These are phyloP conservation scores for Phytophthora syringae DNA, from an alignment of 352 stramenopile genomes.

Conservation along the genomic window DNA sequence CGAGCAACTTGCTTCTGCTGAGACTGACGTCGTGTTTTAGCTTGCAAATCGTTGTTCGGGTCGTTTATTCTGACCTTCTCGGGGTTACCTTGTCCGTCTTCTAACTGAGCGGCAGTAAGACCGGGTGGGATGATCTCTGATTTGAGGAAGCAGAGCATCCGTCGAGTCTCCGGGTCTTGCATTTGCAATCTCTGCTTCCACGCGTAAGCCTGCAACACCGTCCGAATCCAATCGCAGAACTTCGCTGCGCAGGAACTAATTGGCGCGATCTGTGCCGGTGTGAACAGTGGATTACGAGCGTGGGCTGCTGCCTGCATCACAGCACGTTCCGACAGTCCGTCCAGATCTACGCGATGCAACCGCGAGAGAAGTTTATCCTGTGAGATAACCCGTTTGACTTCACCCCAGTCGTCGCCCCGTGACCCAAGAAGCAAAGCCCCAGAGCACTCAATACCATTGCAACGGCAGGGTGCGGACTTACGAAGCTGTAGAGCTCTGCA, in stretches of 20 bases:
- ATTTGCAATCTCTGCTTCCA: conserved; percentile 59
- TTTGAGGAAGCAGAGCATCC: conserved; percentile 60
- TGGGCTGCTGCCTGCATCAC: conserved; percentile 55
- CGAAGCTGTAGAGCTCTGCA: conserved; percentile 84
- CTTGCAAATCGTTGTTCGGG: background rate
- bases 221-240: conserved; percentile 91
- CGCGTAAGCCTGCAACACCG: conserved; percentile 68
- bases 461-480: conserved; percentile 78
- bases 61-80: conserved; percentile 5
- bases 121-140: conserved; percentile 46
- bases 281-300: conserved; percentile 74
- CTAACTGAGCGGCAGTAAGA: conserved; percentile 18
- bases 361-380: conserved; percentile 71
- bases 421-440: conserved; percentile 58
- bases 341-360: conserved; percentile 55
- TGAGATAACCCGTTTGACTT: conserved; percentile 63
- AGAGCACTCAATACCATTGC: conserved; percentile 77
- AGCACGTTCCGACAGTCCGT: conserved; percentile 34
- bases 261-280: conserved; percentile 61
- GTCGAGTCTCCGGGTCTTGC: conserved; percentile 46
- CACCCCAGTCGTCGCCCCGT: conserved; percentile 40
- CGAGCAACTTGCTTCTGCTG: conserved; percentile 46
- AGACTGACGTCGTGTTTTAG: conserved; percentile 21
- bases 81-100: background rate
- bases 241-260: conserved; percentile 88